phyloP scores from a whole-genome alignment of 371 early-diverging fungal species.

The Mortierella sp. region DNA sequence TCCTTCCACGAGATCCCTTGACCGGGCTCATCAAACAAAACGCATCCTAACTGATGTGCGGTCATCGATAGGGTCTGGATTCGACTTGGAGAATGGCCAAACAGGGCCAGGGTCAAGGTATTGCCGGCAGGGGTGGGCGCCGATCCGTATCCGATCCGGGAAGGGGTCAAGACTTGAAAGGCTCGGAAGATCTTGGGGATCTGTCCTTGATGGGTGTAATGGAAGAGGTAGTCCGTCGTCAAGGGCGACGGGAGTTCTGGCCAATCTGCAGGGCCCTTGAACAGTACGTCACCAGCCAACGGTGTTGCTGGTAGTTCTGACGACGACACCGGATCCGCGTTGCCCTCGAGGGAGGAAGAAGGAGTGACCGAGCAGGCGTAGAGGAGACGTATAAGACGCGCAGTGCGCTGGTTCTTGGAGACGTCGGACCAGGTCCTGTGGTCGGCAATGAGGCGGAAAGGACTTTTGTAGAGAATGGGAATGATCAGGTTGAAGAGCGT shows the following conservation, averaged over 20 bases:
- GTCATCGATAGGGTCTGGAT: slow-evolving; percentile 40
- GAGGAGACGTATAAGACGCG: slow-evolving; percentile 27
- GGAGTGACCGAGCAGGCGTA: slow-evolving; percentile 20
- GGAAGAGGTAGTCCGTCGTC: slow-evolving; percentile 37
- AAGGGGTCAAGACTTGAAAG: slow-evolving; percentile 13
- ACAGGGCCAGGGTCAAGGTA: slow-evolving; percentile 6
- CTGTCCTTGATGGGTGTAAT: slow-evolving; percentile 30
- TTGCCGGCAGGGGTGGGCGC: neutral
- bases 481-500: slow-evolving; percentile 27
- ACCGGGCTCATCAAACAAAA: neutral
- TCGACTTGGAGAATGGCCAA: slow-evolving; percentile 27
- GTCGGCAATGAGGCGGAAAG: slow-evolving; percentile 25
- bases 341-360: neutral
- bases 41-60: slow-evolving; percentile 20
- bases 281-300: neutral
- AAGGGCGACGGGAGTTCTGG: slow-evolving; percentile 14
- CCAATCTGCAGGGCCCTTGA: neutral
- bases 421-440: slow-evolving; percentile 6
- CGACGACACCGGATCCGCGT: neutral
- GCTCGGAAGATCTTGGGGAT: slow-evolving; percentile 28
- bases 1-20: slow-evolving; percentile 8
- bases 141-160: neutral
- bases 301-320: neutral
- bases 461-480: slow-evolving; percentile 36
- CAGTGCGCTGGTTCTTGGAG: slow-evolving; percentile 13